Evolutionary conservation across 306 rosid species (phyloP), one percentile per base, ranked within the genome.

Genomic region (Fragaria iinumae): DNA sequence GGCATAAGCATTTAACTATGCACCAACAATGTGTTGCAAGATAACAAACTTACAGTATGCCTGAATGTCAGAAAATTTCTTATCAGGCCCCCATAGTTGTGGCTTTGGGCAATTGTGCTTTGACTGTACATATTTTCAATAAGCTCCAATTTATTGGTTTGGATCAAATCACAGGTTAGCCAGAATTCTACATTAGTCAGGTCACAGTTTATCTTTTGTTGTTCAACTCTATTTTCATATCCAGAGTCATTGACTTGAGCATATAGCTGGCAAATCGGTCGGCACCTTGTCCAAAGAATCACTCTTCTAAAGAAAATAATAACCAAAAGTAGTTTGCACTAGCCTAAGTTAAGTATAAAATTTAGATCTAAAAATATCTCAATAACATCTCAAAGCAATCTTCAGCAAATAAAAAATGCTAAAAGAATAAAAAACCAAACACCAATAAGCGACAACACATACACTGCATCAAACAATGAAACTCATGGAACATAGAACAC

Each of bases 381-480:
- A 56, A 56, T 11, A n/a, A n/a, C 63, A 56, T 21, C 32, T 56
- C 9, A 53, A 5, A 53, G 21, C 12, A 8, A 36, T 69, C 12
- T 69, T 72, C 76, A 72, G 55, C 49, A 72, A 53, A 53, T 20
- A 39, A 32, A 50, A 18, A 18, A 2, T 53, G 57, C n/a, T 17
- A 32, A 21, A 32, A 11, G 49, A 53, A 53, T 7, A 60, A 64
- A 25, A 59, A 39, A 21, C 5, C 16, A 56, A 14, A 56, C 17
- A 56, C 6, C 2, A 74, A n/a, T 25, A 43, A 8, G 11, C 27
- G 23, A 4, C 48, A 32, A 2, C 21, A 18, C 6, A 34, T 18
- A 76, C 41, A 47, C 21, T 1, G 53, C 57, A 27, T 29, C 11
- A 44, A 43, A 73, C 0, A 7, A 59, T 59, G 27, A 1, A 39